A percentile compares a stretch with the other conserved stretches of the same genome.
Evolutionary conservation across 2,329 filamentous ascomycete species (phyloP).

Genomic region (Colletotrichum magnum): DNA sequence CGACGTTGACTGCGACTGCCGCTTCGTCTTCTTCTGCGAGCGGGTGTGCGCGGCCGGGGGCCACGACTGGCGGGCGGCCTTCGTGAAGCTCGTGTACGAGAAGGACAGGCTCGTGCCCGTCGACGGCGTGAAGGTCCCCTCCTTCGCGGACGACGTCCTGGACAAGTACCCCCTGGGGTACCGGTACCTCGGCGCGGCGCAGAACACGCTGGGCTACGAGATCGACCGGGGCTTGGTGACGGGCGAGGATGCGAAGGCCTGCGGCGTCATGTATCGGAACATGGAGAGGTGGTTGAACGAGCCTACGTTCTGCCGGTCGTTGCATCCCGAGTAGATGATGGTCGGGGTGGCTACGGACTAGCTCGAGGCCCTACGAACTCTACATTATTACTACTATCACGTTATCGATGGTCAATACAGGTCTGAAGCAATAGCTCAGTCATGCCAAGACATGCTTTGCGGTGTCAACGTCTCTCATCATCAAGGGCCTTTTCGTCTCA

Average conservation of each 20-base stretch:
- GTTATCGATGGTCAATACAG: neutral
- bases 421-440: too few relatives aligned
- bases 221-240: constrained; percentile 59
- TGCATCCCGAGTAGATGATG: constrained; percentile 7
- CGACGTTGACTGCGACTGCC: constrained; percentile 66
- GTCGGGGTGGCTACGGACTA: neutral
- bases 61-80: constrained; percentile 56
- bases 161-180: constrained; percentile 60
- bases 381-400: neutral
- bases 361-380: neutral
- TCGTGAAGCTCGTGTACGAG: constrained; percentile 64
- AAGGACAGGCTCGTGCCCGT: constrained; percentile 64
- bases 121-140: constrained; percentile 56
- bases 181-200: constrained; percentile 61
- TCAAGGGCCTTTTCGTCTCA: too few relatives aligned
- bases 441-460: too few relatives aligned
- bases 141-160: constrained; percentile 55
- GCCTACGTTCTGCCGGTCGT: constrained; percentile 10
- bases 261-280: constrained; percentile 58
- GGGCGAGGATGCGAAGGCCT: constrained; percentile 50
- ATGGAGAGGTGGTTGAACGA: constrained; percentile 58
- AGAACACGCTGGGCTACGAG: constrained; percentile 60
- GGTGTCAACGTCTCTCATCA: too few relatives aligned
- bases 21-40: constrained; percentile 64
- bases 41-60: constrained; percentile 42